A percentile compares a stretch with the other conserved stretches of the same genome.
These are phyloP conservation scores for Cornus suecica DNA, from an alignment of 148 eudicot species.

Conservation along the genomic window DNA sequence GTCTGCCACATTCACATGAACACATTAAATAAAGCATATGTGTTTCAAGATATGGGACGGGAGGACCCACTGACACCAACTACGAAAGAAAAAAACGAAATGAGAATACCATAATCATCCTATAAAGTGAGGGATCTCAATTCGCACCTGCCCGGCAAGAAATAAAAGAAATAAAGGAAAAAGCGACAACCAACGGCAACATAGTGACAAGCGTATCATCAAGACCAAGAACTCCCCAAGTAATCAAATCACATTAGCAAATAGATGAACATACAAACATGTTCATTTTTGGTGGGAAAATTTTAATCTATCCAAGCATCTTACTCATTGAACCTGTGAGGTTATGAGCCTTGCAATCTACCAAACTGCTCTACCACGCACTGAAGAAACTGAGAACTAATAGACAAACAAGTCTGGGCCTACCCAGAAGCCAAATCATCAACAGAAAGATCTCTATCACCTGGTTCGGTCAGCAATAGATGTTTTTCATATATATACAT, in stretches of 20 bases:
- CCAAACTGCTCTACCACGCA: too few species aligned
- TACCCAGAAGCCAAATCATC: too few species aligned
- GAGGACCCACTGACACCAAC: slow-evolving; percentile 2
- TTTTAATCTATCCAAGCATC: too few species aligned
- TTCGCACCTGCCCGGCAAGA: not conserved
- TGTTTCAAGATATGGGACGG: not conserved
- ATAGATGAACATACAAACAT: not conserved
- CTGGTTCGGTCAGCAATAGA: too few species aligned
- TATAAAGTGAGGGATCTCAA: slow-evolving; percentile 25
- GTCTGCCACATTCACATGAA: slow-evolving; percentile 14
- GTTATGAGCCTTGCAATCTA: too few species aligned
- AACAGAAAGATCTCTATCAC: too few species aligned
- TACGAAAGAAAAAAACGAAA: slow-evolving; percentile 17
- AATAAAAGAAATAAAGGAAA: not conserved
- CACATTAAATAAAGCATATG: not conserved
- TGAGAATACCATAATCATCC: slow-evolving; percentile 16
- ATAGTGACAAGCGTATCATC: not conserved
- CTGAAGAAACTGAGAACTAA: too few species aligned
- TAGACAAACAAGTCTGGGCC: too few species aligned
- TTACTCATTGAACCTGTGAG: too few species aligned
- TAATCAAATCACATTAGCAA: not conserved
- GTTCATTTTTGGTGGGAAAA: too few species aligned
- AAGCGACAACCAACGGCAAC: not conserved
- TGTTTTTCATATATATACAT: too few species aligned
- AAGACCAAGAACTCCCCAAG: not conserved